Percentiles rank a stretch among this genome's conserved stretches.
These are phyloP conservation scores for Pouteria glomerata DNA, from an alignment of 148 eudicot species.

Conservation along the genomic window DNA sequence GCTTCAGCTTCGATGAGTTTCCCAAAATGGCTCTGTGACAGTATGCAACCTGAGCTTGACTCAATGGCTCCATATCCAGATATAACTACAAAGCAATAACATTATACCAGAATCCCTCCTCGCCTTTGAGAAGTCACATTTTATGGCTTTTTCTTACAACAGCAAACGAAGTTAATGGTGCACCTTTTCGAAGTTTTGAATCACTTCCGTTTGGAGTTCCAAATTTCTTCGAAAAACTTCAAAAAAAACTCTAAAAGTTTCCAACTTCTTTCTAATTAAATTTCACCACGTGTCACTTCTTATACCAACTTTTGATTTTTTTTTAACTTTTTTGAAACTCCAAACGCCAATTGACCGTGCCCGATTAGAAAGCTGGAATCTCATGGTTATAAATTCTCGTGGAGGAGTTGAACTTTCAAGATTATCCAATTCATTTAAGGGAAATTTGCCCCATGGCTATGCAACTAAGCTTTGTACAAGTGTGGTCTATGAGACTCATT, in stretches of 20 bases:
- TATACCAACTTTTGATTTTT: no score
- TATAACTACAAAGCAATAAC: not conserved
- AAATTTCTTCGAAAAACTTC: no score
- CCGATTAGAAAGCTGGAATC: not conserved
- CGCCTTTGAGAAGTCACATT: not conserved
- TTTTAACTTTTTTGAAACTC: no score
- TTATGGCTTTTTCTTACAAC: not conserved
- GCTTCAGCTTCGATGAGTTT: constrained; percentile 3
- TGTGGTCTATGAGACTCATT: constrained; percentile 35
- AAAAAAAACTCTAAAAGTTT: no score
- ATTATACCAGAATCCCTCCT: not conserved
- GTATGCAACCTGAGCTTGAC: not conserved
- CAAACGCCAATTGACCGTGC: not conserved
- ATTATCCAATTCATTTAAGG: not conserved
- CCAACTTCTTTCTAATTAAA: no score
- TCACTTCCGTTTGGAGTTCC: no score
- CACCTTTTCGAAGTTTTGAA: not conserved
- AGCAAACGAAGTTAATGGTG: not conserved
- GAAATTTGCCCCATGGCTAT: not conserved
- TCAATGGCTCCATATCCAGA: not conserved
- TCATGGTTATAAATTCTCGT: not conserved
- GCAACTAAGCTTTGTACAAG: constrained; percentile 18
- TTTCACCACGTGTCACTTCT: no score
- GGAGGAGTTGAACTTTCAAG: not conserved
- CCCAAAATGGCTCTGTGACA: not conserved